These are phyloP conservation scores for Phytopythium vexans DNA, from an alignment of 352 stramenopile genomes.

Conservation along the genomic window DNA sequence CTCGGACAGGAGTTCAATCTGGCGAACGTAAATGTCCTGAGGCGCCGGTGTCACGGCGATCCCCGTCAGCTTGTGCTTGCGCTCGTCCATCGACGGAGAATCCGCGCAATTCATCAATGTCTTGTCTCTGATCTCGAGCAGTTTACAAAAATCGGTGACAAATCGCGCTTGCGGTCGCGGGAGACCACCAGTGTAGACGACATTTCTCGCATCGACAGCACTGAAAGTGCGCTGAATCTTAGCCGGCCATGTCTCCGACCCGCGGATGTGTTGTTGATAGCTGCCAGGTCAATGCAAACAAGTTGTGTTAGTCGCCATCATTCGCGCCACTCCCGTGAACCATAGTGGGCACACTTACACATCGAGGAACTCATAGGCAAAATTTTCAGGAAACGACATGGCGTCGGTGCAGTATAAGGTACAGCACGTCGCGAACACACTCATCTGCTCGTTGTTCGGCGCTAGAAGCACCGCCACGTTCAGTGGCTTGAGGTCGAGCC, in stretches of 20 bases:
- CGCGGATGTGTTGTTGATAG: conserved; percentile 68
- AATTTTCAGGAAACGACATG: conserved; percentile 61
- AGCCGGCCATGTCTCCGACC: conserved; percentile 65
- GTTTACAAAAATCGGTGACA: conserved; percentile 70
- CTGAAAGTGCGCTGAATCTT: conserved; percentile 82
- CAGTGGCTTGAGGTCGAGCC: conserved; percentile 70
- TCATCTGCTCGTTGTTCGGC: conserved; percentile 86
- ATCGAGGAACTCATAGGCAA: conserved; percentile 67
- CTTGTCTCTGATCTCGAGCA: conserved; percentile 73
- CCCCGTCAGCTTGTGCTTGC: conserved; percentile 78
- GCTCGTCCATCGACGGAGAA: conserved; percentile 44
- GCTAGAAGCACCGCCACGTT: conserved; percentile 81
- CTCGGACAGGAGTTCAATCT: conserved; percentile 56
- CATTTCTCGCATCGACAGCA: conserved; percentile 62
- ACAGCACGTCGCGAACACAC: conserved; percentile 84
- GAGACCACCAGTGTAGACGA: conserved; percentile 56
- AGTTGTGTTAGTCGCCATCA: not conserved
- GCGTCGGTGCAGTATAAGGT: conserved; percentile 76
- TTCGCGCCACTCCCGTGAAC: not conserved
- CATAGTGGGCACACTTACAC: conserved; percentile 28
- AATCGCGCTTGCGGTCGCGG: conserved; percentile 77
- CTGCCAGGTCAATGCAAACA: conserved; percentile 6
- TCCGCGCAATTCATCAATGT: conserved; percentile 49
- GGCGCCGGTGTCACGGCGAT: conserved; percentile 65
- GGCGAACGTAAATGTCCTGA: conserved; percentile 74